These are phyloP conservation scores for Cryptosporidium andersoni DNA, from an alignment of 169 alveolate genomes.

Conservation along the genomic window DNA sequence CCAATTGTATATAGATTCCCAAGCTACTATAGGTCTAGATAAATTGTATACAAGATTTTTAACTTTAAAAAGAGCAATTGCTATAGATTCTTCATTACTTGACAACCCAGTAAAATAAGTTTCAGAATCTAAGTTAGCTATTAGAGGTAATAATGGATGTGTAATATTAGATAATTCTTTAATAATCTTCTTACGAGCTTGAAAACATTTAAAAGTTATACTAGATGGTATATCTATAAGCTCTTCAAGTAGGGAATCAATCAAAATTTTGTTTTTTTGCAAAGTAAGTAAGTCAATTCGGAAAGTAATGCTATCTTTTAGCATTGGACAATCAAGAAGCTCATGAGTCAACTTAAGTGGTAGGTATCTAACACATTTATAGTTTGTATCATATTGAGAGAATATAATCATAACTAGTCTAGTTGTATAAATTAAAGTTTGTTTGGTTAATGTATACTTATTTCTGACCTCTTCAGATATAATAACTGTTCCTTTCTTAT, in stretches of 20 bases:
- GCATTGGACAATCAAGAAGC: conserved; percentile 51
- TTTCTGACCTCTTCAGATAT: conserved; percentile 15
- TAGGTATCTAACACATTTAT: not conserved
- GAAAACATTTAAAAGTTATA: conserved; percentile 17
- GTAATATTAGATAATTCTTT: not conserved
- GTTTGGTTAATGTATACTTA: not conserved
- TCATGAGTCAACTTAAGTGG: conserved; percentile 52
- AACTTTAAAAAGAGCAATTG: conserved; percentile 23
- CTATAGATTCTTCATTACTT: conserved; percentile 28
- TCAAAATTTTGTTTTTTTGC: conserved; percentile 24
- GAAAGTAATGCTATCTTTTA: conserved; percentile 29
- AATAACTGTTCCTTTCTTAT: conserved; percentile 12
- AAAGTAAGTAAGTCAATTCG: conserved; percentile 31
- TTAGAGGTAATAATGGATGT: conserved; percentile 38
- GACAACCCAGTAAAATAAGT: conserved; percentile 27
- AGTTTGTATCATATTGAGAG: not conserved
- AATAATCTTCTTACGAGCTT: not conserved
- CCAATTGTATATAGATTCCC: conserved; percentile 16
- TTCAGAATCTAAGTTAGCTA: conserved; percentile 25
- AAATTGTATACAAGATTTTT: conserved; percentile 27
- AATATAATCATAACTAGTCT: conserved; percentile 10
- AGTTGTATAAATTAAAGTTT: conserved; percentile 14
- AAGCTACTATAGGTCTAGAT: conserved; percentile 9
- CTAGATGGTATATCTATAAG: conserved; percentile 29
- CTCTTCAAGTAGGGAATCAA: conserved; percentile 37